These are phyloP conservation scores for Aspergillus pseudonomiae DNA, from an alignment of 2,329 filamentous ascomycete genomes.

Conservation along the genomic window DNA sequence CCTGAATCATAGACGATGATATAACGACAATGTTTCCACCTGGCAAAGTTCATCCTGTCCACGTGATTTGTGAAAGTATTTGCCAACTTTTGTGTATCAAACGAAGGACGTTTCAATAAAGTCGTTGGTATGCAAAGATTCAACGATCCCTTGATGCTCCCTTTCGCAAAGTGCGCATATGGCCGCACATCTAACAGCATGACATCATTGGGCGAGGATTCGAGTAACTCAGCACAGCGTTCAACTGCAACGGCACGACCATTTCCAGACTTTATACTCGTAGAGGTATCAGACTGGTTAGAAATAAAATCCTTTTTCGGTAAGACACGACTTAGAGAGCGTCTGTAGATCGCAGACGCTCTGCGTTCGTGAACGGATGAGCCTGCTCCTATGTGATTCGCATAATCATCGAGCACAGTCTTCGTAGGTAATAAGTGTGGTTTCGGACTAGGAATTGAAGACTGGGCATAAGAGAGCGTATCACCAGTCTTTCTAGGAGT, in stretches of 20 bases:
- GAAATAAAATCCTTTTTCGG: slow-evolving; percentile 3
- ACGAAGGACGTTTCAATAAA: slow-evolving; percentile 84
- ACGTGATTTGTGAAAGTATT: slow-evolving; percentile 78
- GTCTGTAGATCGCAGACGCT: slow-evolving; percentile 23
- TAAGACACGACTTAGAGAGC: slow-evolving; percentile 19
- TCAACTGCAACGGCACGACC: slow-evolving; percentile 53
- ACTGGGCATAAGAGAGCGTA: slow-evolving; percentile 68
- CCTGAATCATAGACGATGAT: slow-evolving; percentile 87
- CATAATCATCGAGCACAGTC: slow-evolving; percentile 80
- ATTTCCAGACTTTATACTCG: slow-evolving; percentile 36
- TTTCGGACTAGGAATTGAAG: slow-evolving; percentile 58
- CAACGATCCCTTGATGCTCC: slow-evolving; percentile 76
- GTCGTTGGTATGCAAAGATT: slow-evolving; percentile 96
- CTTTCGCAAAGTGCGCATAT: slow-evolving; percentile 75
- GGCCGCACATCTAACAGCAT: slow-evolving; percentile 85
- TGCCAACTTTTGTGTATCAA: slow-evolving; percentile 83
- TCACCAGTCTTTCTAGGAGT: slow-evolving; percentile 75
- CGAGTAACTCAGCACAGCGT: slow-evolving; percentile 61
- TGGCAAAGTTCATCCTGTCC: slow-evolving; percentile 72
- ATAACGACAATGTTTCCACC: slow-evolving; percentile 72
- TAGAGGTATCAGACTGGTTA: slow-evolving; percentile 3
- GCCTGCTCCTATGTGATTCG: slow-evolving; percentile 62
- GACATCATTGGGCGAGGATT: slow-evolving; percentile 54
- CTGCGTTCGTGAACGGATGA: slow-evolving; percentile 22
- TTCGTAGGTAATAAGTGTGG: slow-evolving; percentile 55